Base-by-base conservation (phyloP, 2,329 filamentous ascomycete genomes). In the Aspergillus versicolor region DNA sequence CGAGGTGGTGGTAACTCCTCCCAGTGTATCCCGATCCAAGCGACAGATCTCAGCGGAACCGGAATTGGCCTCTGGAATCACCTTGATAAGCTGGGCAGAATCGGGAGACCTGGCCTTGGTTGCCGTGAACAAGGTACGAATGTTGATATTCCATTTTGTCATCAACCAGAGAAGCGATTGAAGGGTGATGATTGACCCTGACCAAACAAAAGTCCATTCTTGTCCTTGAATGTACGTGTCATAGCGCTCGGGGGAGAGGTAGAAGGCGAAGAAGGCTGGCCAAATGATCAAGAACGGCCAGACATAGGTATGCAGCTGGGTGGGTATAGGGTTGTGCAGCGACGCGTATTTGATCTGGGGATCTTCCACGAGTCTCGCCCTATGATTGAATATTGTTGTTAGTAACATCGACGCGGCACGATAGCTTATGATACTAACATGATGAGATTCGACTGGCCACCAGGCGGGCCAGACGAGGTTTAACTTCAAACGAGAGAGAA, bases 141-240 rank as follows among this genome's bases (percentile, higher is more conserved):
- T 80, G 71, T 92, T 88, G 73, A 99, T 91, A 71, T 91, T 97
- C 94, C 94, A 99, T 79, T 97, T 91, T 46, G 94, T 99, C 79
- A 90, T 93, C 61, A 99, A 83, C 93, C 94, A 99, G 66, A 92
- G 79, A 62, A 99, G 83, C 62, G 90, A 87, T 79, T 99, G 95
- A 56, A 89, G 70, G 11, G 92, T 96, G 73, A 95, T 82, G 71
- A 99, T 97, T 65, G 86, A 83, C 68, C 90, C 93, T 64, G 89
- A 85, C 87, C 91, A 99, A 61, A 99, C 91, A 73, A 96, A 96
- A 1, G 95, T 97, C 93, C 94, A 99, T 81, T 99, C 94, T 66
- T 89, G 87, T n/a, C 89, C 92, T 67, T 89, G 86, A 63, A 99
- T 95, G 79, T 97, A 88, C 71, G 88, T 88, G 64, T 96, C 89